phyloP scores from a whole-genome alignment of 768 basidiomycete species.

The Naganishia antarctica region DNA sequence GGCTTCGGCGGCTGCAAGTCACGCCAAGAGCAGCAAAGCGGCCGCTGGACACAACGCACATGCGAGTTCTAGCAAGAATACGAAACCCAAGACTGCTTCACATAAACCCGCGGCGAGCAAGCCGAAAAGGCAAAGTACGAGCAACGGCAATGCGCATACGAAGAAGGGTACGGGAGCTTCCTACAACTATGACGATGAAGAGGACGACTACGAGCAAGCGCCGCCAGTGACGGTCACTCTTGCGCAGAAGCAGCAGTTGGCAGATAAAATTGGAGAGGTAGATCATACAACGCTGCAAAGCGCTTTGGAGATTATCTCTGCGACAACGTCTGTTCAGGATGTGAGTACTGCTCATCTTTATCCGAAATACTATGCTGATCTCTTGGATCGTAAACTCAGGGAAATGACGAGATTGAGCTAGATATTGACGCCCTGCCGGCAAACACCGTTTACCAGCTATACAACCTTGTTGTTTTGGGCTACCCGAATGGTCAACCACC shows the following conservation, averaged over 20 bases:
- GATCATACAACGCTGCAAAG: constrained; percentile 77
- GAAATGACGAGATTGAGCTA: constrained; percentile 86
- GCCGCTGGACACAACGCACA: neutral
- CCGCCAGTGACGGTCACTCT: constrained; percentile 58
- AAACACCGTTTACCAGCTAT: constrained; percentile 80
- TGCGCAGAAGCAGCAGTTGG: constrained; percentile 97
- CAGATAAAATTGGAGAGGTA: constrained; percentile 82
- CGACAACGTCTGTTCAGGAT: constrained; percentile 87
- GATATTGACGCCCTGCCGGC: constrained; percentile 91
- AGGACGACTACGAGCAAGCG: constrained; percentile 37
- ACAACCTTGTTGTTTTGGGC: constrained; percentile 74
- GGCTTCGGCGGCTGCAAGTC: constrained; percentile 1
- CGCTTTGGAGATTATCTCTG: constrained; percentile 91
- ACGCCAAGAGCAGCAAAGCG: constrained; percentile 31
- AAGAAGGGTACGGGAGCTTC: no score
- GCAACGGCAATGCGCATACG: constrained; percentile 24
- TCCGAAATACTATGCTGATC: constrained; percentile 9
- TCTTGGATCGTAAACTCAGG: constrained; percentile 27
- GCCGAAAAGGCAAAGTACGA: constrained; percentile 35
- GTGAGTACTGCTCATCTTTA: constrained; percentile 56
- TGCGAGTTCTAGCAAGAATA: constrained; percentile 3
- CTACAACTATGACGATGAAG: constrained; percentile 26
- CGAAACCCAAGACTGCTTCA: constrained; percentile 16
- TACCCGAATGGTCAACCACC: constrained; percentile 29
- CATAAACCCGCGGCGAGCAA: constrained; percentile 13